phyloP scores from a whole-genome alignment of 495 filamentous ascomycete genomes.

The Usnea hakonensis region DNA sequence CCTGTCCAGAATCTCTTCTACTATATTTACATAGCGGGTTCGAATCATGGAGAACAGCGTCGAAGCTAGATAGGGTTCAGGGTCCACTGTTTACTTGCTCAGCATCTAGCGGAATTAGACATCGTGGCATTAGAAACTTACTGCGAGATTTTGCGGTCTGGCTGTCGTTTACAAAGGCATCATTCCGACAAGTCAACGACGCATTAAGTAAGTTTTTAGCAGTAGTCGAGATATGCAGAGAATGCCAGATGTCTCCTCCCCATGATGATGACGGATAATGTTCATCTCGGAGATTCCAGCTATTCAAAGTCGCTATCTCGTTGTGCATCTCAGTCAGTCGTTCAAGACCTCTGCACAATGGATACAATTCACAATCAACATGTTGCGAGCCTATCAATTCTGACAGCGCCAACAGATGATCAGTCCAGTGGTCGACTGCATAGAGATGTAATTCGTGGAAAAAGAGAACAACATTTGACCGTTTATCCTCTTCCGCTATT shows the following conservation, averaged over 20 bases:
- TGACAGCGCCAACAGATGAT: constrained; percentile 12
- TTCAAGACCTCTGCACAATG: background rate
- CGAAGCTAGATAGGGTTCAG: background rate
- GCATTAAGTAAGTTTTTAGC: background rate
- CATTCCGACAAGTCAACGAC: background rate
- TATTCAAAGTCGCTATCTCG: background rate
- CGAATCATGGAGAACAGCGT: constrained; percentile 7
- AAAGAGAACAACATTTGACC: background rate
- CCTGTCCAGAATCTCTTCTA: constrained; percentile 1
- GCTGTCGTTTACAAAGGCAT: background rate
- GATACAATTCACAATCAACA: background rate
- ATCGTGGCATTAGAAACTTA: background rate
- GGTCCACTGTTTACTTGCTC: background rate
- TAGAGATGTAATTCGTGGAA: constrained; percentile 16
- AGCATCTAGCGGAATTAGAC: background rate
- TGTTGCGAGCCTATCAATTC: background rate
- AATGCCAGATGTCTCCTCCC: background rate
- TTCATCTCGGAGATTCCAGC: background rate
- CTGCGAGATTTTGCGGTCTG: background rate
- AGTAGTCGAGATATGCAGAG: background rate
- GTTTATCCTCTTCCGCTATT: background rate
- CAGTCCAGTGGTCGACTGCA: constrained; percentile 14
- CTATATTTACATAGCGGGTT: constrained; percentile 3
- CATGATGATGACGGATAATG: background rate
- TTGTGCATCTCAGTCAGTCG: background rate